Evolutionary conservation across 345 rosid species (phyloP), one percentile per base, ranked within the genome.

Genomic region (Isatis tinctoria): DNA sequence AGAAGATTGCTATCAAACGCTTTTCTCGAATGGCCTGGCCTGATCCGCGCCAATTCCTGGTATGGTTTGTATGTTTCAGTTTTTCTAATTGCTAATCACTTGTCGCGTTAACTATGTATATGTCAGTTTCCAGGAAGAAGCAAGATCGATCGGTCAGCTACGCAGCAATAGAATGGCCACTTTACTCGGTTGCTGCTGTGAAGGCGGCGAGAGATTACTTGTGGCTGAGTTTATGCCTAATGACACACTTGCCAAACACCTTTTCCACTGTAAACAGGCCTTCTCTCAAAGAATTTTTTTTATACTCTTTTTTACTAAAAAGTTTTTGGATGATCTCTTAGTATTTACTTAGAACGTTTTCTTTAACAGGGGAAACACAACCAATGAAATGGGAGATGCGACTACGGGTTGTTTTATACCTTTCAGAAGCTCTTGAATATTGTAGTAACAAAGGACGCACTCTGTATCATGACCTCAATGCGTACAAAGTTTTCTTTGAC

Each of bases 331-430:
- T 39, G 16, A 13, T 32, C 27, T 12, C 32, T 24, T 51, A 49
- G 56, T 40, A 40, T 24, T 6, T 14, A 12, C 59, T 27, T 14
- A 41, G 2, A 17, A 24, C 40, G 37, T 65, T 27, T 9, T n/a
- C 45, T 60, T 27, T 26, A 20, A 32, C 81, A 93, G 98, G 98
- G 97, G 98, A 91, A 78, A 28, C 85, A 65, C 94, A 85, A 17
- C 98, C 98, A 5, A 88, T 93, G 96, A 86, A 84, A 80, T 91
- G 98, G 98, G 85, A 86, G n/a, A 93, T 93, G 97, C 86, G 97
- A 65, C 81, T 93, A 47, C 82, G 97, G 78, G 96, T 93, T 82
- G 89, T 88, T 52, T 62, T 91, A 71, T 81, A 93, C 84, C 85
- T 93, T 63, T 89, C 91, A 2, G 87, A 91, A 82, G 98, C 97